A percentile compares a stretch with the other conserved stretches of the same genome.
Conservation (phyloP, 345 rosid species). For the Euphorbia tirucalli region DNA sequence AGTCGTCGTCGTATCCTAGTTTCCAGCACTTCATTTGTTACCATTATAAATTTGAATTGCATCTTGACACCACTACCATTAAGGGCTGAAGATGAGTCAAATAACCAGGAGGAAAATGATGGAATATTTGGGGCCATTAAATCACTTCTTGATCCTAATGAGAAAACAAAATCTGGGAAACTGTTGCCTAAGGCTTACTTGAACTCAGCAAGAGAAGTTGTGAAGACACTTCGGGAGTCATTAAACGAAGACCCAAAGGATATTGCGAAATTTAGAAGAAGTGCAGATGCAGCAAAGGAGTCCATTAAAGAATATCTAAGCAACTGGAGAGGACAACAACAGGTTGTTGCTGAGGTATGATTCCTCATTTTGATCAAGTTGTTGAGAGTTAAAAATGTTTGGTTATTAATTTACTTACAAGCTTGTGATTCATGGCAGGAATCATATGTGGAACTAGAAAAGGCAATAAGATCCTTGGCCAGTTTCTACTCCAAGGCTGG, state of each 20-base stretch:
- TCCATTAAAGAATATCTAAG: conserved; percentile 77
- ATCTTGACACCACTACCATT: conserved; percentile 29
- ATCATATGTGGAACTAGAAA: conserved; percentile 72
- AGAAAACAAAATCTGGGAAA: conserved; percentile 73
- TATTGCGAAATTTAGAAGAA: conserved; percentile 62
- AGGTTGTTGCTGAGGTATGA: conserved; percentile 51
- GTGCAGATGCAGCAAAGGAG: conserved; percentile 89
- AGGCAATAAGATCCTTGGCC: conserved; percentile 71
- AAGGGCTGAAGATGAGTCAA: conserved; percentile 36
- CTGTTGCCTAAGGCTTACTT: conserved; percentile 83
- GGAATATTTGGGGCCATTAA: conserved; percentile 62
- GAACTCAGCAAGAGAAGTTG: conserved; percentile 80
- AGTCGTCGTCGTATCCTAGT: conserved; percentile 38
- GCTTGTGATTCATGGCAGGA: conserved; percentile 47
- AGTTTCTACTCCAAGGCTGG: conserved; percentile 84
- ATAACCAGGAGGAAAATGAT: conserved; percentile 41
- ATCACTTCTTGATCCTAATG: conserved; percentile 73
- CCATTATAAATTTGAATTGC: conserved; percentile 31
- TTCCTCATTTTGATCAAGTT: no score
- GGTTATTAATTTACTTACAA: neutral
- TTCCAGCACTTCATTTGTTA: conserved; percentile 30
- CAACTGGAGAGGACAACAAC: conserved; percentile 71
- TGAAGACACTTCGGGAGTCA: conserved; percentile 75
- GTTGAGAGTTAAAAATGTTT: no score
- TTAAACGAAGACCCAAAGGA: conserved; percentile 75